Conservation (phyloP, 108 stramenopile species). For the Skeletonema grethae region DNA sequence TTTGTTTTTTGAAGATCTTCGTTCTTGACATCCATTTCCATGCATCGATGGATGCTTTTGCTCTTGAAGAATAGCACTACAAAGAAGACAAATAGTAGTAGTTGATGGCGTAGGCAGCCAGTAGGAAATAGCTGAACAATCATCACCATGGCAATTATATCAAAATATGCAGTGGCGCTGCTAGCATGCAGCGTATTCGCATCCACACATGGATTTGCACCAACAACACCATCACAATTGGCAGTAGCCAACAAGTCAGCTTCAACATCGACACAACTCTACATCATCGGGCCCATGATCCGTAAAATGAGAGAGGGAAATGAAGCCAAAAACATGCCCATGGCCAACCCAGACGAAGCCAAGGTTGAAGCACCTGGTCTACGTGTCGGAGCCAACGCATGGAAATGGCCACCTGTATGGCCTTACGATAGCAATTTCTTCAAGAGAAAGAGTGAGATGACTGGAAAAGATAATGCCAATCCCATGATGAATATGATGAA, state of each 20-base stretch:
- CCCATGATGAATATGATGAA: constrained; percentile 42
- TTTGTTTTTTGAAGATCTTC: not conserved
- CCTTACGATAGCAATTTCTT: constrained; percentile 82
- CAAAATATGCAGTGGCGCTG: constrained; percentile 4
- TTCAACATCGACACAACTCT: not conserved
- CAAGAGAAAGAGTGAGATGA: constrained; percentile 52
- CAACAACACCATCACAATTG: not conserved
- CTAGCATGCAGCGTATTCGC: constrained; percentile 1
- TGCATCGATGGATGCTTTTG: not conserved
- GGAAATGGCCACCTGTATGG: constrained; percentile 93
- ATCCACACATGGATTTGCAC: not conserved
- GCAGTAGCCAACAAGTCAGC: not conserved
- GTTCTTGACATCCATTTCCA: not conserved
- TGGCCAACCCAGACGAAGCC: constrained; percentile 63
- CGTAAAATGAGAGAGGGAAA: constrained; percentile 77
- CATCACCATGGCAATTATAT: constrained; percentile 3
- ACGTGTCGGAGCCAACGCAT: constrained; percentile 72
- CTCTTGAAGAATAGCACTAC: not conserved
- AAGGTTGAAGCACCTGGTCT: constrained; percentile 79
- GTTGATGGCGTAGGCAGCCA: too few relatives aligned
- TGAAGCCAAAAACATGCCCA: constrained; percentile 79
- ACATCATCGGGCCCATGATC: constrained; percentile 86
- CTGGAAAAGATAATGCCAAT: constrained; percentile 26
- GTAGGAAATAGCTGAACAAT: not conserved
- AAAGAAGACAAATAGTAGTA: not conserved